Conservation (phyloP, 768 basidiomycete genomes). For the Podaxis sp. region DNA sequence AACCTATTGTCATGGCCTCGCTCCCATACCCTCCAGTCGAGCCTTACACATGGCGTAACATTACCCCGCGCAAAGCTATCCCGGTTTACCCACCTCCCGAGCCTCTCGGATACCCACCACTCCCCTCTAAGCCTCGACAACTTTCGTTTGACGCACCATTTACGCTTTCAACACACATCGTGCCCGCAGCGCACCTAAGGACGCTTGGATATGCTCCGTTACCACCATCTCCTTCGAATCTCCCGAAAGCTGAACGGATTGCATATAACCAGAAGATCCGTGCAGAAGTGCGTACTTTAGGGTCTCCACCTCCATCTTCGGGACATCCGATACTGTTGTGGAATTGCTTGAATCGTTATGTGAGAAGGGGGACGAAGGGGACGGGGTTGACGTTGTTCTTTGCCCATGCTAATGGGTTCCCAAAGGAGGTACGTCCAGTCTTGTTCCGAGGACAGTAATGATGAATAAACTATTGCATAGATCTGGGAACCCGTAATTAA, state of each 20-base stretch:
- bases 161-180: conserved; percentile 49
- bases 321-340: conserved; percentile 51
- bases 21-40: conserved; percentile 15
- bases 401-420: conserved; percentile 85
- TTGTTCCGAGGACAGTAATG: not conserved
- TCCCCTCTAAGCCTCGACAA: conserved; percentile 38
- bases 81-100: conserved; percentile 39
- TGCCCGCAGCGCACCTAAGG: conserved; percentile 53
- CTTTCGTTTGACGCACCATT: conserved; percentile 35
- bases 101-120: conserved; percentile 29
- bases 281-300: conserved; percentile 26
- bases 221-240: conserved; percentile 24
- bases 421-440: conserved; percentile 64
- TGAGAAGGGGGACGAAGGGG: conserved; percentile 31
- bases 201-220: conserved; percentile 39
- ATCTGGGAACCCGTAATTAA: conserved; percentile 75
- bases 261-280: conserved; percentile 18
- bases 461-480: conserved; percentile 33
- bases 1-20: not conserved
- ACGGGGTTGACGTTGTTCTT: conserved; percentile 69
- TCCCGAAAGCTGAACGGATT: conserved; percentile 38
- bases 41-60: conserved; percentile 7
- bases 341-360: conserved; percentile 74
- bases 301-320: conserved; percentile 31
- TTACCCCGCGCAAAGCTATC: conserved; percentile 23